A percentile compares a stretch with the other conserved stretches of the same genome.
Conservation (phyloP, 139 green algal species). For the Zygnema cylindricum region DNA sequence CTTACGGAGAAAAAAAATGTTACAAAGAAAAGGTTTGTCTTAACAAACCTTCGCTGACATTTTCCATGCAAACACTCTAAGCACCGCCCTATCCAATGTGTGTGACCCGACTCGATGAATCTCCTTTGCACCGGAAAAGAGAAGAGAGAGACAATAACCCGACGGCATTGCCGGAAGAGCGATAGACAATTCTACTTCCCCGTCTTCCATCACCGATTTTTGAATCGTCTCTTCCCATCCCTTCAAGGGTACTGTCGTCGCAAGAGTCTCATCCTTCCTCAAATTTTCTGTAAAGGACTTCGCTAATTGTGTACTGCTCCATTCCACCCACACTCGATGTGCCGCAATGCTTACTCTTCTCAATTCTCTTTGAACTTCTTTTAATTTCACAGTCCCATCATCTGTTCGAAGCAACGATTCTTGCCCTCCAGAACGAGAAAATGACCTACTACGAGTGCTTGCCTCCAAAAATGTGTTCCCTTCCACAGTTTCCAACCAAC, state of each 20-base stretch:
- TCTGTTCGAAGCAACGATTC: not conserved
- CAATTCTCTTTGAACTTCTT: slow-evolving; percentile 37
- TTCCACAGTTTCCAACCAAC: not conserved
- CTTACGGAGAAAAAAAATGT: too few species aligned
- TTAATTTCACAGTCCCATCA: not conserved
- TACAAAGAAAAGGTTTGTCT: too few species aligned
- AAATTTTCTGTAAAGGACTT: slow-evolving; percentile 12
- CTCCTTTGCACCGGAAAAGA: slow-evolving; percentile 71
- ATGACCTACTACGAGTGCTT: not conserved
- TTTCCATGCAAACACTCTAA: slow-evolving; percentile 81
- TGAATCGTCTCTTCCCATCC: slow-evolving; percentile 76
- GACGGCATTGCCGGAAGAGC: slow-evolving; percentile 78
- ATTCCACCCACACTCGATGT: slow-evolving; percentile 74
- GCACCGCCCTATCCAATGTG: slow-evolving; percentile 64
- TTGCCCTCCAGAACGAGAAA: not conserved
- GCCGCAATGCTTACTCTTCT: slow-evolving; percentile 53
- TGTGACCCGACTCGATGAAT: slow-evolving; percentile 76
- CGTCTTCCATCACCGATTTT: slow-evolving; percentile 24
- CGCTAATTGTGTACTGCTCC: slow-evolving; percentile 67
- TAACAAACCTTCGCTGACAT: slow-evolving; percentile 62
- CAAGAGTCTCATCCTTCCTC: slow-evolving; percentile 35
- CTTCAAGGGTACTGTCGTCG: slow-evolving; percentile 52
- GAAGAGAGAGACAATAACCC: slow-evolving; percentile 63
- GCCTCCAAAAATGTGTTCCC: not conserved
- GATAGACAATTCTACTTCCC: slow-evolving; percentile 82